Percentiles rank a stretch among this genome's conserved stretches.
These are phyloP conservation scores for Rosa hybrid DNA, from an alignment of 331 rosid genomes.

Conservation along the genomic window DNA sequence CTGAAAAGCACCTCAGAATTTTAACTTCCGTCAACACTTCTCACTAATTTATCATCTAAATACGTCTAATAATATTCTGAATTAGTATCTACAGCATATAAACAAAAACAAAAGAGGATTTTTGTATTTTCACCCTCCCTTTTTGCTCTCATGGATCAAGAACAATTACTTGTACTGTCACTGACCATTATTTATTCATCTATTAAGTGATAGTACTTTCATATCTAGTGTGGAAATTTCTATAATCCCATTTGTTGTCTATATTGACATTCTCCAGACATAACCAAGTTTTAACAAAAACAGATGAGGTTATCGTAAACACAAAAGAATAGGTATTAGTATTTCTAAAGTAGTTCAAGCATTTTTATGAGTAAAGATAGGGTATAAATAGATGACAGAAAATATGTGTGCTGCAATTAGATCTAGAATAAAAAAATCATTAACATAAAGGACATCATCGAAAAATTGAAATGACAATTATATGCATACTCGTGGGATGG, in stretches of 20 bases:
- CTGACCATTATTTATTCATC: neutral
- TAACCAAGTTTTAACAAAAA: neutral
- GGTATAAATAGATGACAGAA: neutral
- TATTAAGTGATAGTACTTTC: neutral
- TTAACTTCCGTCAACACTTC: neutral
- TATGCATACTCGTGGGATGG: slow-evolving; percentile 87
- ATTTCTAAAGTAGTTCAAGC: neutral
- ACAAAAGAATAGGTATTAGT: neutral
- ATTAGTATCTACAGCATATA: neutral
- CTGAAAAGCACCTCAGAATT: neutral
- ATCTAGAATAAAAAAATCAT: neutral
- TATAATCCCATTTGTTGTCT: neutral
- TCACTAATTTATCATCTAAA: neutral
- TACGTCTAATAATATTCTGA: neutral
- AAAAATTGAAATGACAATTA: neutral
- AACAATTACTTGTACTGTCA: neutral
- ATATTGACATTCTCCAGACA: neutral
- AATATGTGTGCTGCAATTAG: neutral
- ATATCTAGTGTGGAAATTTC: neutral
- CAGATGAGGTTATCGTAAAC: neutral
- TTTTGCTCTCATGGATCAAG: neutral
- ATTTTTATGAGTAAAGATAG: neutral
- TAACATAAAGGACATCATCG: neutral
- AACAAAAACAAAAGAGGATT: neutral
- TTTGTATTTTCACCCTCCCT: too few relatives aligned